Evolutionary conservation across 1,284 basidiomycete species (phyloP), one percentile per base, ranked within the genome.

Genomic region (Leccinum glutinopallens): DNA sequence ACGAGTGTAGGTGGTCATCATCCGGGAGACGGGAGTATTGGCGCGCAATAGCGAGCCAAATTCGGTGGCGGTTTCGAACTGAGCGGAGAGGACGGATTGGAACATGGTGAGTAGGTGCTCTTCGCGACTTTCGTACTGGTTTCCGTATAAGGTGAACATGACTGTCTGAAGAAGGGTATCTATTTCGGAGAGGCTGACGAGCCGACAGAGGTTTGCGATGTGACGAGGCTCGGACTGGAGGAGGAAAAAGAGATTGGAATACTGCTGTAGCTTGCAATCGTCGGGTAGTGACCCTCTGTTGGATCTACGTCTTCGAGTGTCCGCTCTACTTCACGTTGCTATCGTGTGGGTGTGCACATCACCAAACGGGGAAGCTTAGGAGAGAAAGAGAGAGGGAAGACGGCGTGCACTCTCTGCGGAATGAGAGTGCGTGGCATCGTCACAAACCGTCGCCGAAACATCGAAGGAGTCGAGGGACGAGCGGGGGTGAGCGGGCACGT

Each of bases 1-100:
- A 63, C 97, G 91, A 58, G 97, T 98, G 80, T 99, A 99, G 22
- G 97, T 98, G 51, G 97, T 98, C 97, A 99, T 98, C 97, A 99
- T 98, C 58, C 97, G 90, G 61, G 96, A 98, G 19, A 98, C 97
- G 59, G 97, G 97, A 56, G 97, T 99, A 80, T 99, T 99, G 65
- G 97, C 96, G 60, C 97, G 93, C 32, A 99, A 87, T 13, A 99
- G 85, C 5, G 96, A 98, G 5, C 96, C 96, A 71, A 99, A 98
- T 78, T 99, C 97, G 62, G 96, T 96, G 6, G 97, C 95, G 4
- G 93, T 97, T 79, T 99, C 97, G 80, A 99, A 98, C 78, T 99
- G 97, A 13, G 97, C 96, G 19, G 96, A 96, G 10, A 99, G 83
- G 3, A 99, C 97, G 71, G 94, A 97, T 83, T 98, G 87, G 80